Evolutionary conservation across 768 basidiomycete species (phyloP).

Genomic region (Galerina sulciceps): DNA sequence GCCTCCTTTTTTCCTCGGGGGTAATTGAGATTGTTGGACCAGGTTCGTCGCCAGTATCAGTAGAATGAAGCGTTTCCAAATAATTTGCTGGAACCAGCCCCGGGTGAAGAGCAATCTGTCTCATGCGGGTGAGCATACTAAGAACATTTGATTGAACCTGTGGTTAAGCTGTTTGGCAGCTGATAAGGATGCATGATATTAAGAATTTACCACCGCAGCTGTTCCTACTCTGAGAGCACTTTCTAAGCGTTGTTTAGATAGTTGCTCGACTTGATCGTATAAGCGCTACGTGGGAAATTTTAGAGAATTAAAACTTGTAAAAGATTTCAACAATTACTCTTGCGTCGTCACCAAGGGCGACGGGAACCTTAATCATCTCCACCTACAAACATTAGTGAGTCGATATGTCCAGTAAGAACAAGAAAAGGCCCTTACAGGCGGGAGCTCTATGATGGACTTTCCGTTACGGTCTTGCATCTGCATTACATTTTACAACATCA

Average conservation of each 20-base stretch:
- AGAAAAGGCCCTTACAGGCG: constrained; percentile 49
- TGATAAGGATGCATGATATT: neutral
- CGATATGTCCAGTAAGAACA: neutral
- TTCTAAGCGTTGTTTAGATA: constrained; percentile 67
- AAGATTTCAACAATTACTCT: constrained; percentile 45
- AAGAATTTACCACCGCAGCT: constrained; percentile 42
- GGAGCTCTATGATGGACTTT: constrained; percentile 73
- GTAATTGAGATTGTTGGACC: constrained; percentile 42
- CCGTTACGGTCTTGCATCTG: constrained; percentile 88
- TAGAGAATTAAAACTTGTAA: neutral
- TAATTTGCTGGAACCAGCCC: constrained; percentile 75
- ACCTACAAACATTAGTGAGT: constrained; percentile 48
- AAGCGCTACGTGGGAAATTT: constrained; percentile 43
- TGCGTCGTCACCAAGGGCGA: constrained; percentile 65
- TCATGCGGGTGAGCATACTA: constrained; percentile 84
- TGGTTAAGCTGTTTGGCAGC: neutral
- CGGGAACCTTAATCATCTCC: constrained; percentile 75
- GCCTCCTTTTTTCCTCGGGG: constrained; percentile 52
- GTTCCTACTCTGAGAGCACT: constrained; percentile 50
- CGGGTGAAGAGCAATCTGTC: constrained; percentile 83
- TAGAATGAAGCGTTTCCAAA: constrained; percentile 60
- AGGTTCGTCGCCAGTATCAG: constrained; percentile 37
- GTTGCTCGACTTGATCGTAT: constrained; percentile 70
- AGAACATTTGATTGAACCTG: constrained; percentile 74
- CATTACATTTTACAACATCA: neutral